Evolutionary conservation across 2,329 filamentous ascomycete species (phyloP), one percentile per base, ranked within the genome.

Genomic region (Calonectria multiphialidica): DNA sequence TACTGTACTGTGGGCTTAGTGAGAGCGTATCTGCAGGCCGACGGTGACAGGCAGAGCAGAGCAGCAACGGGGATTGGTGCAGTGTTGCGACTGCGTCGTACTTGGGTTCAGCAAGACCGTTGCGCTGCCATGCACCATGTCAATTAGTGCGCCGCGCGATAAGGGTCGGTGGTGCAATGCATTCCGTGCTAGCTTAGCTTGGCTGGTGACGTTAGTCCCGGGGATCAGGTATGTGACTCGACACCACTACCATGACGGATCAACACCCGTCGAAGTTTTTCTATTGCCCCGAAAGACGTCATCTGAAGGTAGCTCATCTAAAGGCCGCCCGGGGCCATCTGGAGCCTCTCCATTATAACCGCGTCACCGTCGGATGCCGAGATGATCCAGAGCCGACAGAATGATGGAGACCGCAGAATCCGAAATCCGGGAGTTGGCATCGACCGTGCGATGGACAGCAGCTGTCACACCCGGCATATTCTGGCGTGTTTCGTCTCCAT

Each of bases 41-140:
- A 37, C 21, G 53, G 53, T 40, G 53, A 59, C 53, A 25, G 37
- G 53, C 35, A 59, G 57, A 49, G 44, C 62, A 50, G n/a, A 49
- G 44, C 44, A 25, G 16, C 16, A 30, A 65, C 45, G 47, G 47
- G 44, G 62, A 65, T 65, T 65, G 62, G 62, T 23, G 23, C 47
- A 37, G 33, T n/a, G 13, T 50, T 35, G 30, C 6, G 21, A 50
- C 21, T 37, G 44, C 62, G 45, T 53, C 47, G 47, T 28, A 66
- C 63, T 55, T 55, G 30, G 33, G 63, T 44, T 42, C 63, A 66
- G 49, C 63, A 50, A 66, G 63, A 66, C 45, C 47, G 63, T 66
- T 66, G 63, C 47, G 25, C 63, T 55, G 47, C 45, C 63, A 66
- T 66, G 63, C 47, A 66, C 45, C 63, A 40, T 66, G 47, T 33